Percentiles rank a stretch among this genome's conserved stretches.
Conservation (phyloP, 2,329 filamentous ascomycete genomes). For the Chaetomiaceae sp. region DNA sequence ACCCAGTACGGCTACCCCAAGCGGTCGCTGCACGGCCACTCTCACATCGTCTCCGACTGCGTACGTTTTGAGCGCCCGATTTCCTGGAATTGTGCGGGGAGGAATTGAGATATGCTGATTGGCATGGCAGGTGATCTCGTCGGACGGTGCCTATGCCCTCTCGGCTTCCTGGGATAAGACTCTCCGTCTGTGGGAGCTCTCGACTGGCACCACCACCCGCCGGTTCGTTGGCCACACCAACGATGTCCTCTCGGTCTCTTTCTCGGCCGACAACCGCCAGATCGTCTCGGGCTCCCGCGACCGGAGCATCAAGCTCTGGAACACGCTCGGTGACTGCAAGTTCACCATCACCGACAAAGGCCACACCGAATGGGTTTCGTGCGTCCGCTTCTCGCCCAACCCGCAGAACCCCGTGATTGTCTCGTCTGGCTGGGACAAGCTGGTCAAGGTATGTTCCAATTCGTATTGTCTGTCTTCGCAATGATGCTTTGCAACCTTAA, state of each 20-base stretch:
- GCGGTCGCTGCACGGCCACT: conserved; percentile 97
- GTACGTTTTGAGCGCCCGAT: conserved; percentile 56
- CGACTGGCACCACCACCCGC: conserved; percentile 93
- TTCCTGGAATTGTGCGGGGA: conserved; percentile 4
- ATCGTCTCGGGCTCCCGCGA: conserved; percentile 98
- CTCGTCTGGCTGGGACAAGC: conserved; percentile 98
- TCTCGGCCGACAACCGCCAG: conserved; percentile 99
- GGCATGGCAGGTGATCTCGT: conserved; percentile 82
- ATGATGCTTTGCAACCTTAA: conserved; percentile 82
- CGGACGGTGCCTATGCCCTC: conserved; percentile 97
- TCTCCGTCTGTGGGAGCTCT: conserved; percentile 98
- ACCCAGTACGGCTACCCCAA: conserved; percentile 98
- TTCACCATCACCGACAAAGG: conserved; percentile 99
- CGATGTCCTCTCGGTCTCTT: conserved; percentile 98
- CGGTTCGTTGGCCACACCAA: conserved; percentile 99
- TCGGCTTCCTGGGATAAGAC: conserved; percentile 99
- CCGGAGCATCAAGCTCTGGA: conserved; percentile 99
- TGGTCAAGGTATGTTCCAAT: conserved; percentile 84
- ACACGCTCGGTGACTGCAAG: conserved; percentile 99
- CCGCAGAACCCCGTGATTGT: conserved; percentile 99
- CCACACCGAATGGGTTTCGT: conserved; percentile 99
- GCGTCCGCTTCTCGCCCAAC: conserved; percentile 99
- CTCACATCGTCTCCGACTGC: conserved; percentile 99
- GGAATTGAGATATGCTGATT: conserved; percentile 35
- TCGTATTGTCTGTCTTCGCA: conserved; percentile 38